Conservation (phyloP, 108 stramenopile genomes). For the Mayamaea pseudoterrestris region DNA sequence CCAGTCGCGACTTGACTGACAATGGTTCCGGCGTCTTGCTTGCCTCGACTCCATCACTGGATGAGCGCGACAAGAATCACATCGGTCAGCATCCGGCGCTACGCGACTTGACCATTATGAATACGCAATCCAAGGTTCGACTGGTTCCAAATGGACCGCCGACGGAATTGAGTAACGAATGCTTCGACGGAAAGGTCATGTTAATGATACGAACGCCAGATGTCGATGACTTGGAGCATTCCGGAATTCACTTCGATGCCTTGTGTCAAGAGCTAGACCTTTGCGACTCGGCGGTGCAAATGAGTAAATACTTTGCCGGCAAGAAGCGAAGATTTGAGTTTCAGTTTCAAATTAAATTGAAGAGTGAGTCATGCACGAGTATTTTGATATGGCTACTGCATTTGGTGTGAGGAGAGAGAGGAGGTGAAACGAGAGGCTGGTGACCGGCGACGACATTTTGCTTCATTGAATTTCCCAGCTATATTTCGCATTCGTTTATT, state of each 20-base stretch:
- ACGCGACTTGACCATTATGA: conserved; percentile 19
- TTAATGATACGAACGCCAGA: conserved; percentile 60
- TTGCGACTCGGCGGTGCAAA: conserved; percentile 13
- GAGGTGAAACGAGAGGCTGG: no score
- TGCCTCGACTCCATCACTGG: no score
- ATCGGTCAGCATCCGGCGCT: conserved; percentile 27
- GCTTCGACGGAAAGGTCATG: conserved; percentile 45
- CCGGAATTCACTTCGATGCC: background rate
- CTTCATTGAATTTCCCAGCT: no score
- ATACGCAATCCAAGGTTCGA: conserved; percentile 15
- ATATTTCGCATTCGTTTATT: no score
- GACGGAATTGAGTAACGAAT: conserved; percentile 44
- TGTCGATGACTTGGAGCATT: conserved; percentile 24
- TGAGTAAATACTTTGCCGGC: conserved; percentile 30
- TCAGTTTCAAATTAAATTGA: conserved; percentile 67
- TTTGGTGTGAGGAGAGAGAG: no score
- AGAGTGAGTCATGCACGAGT: no score
- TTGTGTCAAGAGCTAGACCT: no score
- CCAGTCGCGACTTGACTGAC: no score
- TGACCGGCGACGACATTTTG: no score
- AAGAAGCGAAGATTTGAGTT: conserved; percentile 65
- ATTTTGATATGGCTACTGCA: no score
- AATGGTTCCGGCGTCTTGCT: no score
- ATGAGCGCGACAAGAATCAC: no score
- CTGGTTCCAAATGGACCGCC: conserved; percentile 35